Base-by-base conservation (phyloP, 2,329 filamentous ascomycete genomes). In the Knoxdaviesia capensis region DNA sequence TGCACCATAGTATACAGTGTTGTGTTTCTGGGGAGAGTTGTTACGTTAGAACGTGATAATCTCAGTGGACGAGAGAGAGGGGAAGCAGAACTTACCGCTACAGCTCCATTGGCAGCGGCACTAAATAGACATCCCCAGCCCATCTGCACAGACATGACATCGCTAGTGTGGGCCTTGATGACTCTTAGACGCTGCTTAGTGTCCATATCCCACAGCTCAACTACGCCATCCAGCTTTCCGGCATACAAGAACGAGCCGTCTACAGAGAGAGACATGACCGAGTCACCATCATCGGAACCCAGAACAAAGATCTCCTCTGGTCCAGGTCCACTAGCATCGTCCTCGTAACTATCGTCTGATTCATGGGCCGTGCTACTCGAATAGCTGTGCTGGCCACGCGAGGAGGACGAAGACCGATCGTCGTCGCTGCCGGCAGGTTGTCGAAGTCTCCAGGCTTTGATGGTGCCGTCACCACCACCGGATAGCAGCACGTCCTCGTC, bases 131-230 rank as follows among this genome's bases (percentile, higher is more conserved):
- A 79, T 0, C 86, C 85, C 60, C 83, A 85, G 29, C 82, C 80
- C 58, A 94, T 80, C 48, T 85, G 80, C 37, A 96, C 65, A 1
- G 85, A 80, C 66, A 92, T 85, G 40, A 96, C 74, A 55, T 96
- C 85, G 37, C 77, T 78, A 33, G 73, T 74, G 50, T 86, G 80
- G 1, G 80, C 76, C 53, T 81, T 86, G 53, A 98, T 80, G 11
- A 84, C 86, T 44, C 90, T 72, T 38, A 98, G 69, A 40, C 90
- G 77, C 59, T 98, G 90, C 42, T 80, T 77, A 0, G 90, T 96
- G 54, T 96, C 88, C 9, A 98, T 68, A 55, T 98, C 92, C 88
- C 92, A 98, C 7, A 98, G 74, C 55, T 96, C 88, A 45, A 98
- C 75, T 41, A 93, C 73, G 28, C 90, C 92, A 35, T 83, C 77